Conservation (phyloP, 768 basidiomycete species). For the Pisolithus orientalis region DNA sequence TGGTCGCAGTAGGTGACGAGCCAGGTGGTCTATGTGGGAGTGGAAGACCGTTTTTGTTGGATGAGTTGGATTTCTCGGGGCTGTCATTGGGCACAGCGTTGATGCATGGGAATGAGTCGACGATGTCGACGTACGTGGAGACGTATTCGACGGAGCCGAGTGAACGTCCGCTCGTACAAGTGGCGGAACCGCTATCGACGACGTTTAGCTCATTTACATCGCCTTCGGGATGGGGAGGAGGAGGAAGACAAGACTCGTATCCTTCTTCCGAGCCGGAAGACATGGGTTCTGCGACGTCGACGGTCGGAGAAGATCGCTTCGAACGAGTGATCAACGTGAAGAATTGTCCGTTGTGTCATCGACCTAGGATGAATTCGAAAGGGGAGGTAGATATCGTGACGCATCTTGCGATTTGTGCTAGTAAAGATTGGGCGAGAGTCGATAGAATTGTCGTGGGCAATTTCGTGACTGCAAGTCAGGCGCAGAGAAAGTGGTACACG, state of each 20-base stretch:
- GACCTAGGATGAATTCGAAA: constrained; percentile 76
- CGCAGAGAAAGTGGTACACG: constrained; percentile 96
- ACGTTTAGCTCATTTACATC: constrained; percentile 3
- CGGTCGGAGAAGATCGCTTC: constrained; percentile 33
- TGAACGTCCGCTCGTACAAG: constrained; percentile 37
- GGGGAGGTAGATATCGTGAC: constrained; percentile 94
- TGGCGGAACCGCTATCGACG: constrained; percentile 22
- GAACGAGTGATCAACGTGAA: constrained; percentile 95
- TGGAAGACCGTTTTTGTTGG: constrained; percentile 32
- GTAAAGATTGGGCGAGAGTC: constrained; percentile 85
- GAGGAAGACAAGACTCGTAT: constrained; percentile 29
- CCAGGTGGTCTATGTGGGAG: background rate
- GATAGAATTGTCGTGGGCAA: constrained; percentile 89
- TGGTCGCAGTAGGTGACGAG: constrained; percentile 30
- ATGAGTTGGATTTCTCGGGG: constrained; percentile 58
- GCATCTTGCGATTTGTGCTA: constrained; percentile 94
- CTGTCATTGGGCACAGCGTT: constrained; percentile 29
- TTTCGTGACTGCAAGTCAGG: constrained; percentile 90
- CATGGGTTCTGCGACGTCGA: constrained; percentile 16
- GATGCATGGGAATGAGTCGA: constrained; percentile 24
- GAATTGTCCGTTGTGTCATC: constrained; percentile 90
- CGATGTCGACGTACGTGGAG: constrained; percentile 5
- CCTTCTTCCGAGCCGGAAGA: constrained; percentile 46
- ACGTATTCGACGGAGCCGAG: constrained; percentile 39
- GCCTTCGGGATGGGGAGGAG: background rate